Evolutionary conservation across 176 grass and related monocot genomes (phyloP), one percentile per base, ranked within the genome.

Genomic region (Stipa capillata): DNA sequence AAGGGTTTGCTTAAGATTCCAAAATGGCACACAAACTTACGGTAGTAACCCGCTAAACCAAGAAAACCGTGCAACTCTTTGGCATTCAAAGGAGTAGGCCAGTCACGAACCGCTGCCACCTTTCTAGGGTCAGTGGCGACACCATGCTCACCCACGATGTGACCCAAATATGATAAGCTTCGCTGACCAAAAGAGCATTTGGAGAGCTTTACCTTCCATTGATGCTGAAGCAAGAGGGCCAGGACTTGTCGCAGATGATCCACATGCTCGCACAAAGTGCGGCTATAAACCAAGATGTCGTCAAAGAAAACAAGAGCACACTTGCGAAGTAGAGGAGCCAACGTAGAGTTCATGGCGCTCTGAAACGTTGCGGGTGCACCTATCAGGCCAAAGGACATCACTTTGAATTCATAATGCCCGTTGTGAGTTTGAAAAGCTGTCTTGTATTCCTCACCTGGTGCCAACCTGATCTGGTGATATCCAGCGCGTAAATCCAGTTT

Each of bases 191-290:
- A 58, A 5, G 9, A 0, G 11, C 55, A 58, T 3, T 25, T 58
- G 10, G 23, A 27, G 1, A 3, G 1, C 5, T 58, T 58, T 0
- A 58, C 55, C 0, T 2, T 2, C 55, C 25, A 58, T 2, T 56
- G 8, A 28, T 57, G n/a, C n/a, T n/a, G n/a, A n/a, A n/a, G n/a
- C n/a, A n/a, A n/a, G n/a, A n/a, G n/a, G n/a, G n/a, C n/a, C n/a
- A n/a, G n/a, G n/a, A n/a, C n/a, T n/a, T n/a, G n/a, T n/a, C n/a
- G n/a, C n/a, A n/a, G n/a, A n/a, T n/a, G n/a, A n/a, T n/a, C n/a
- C n/a, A n/a, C n/a, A 0, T 57, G 7, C 1, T 59, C 11, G 11
- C 5, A n/a, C n/a, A n/a, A 28, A 0, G 23, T 6, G 0, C 1
- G 11, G 10, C 27, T 58, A 1, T 59, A 59, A 1, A 59, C 13